Evolutionary conservation across 1,284 basidiomycete species (phyloP).

Genomic region (Testicularia cyperi): DNA sequence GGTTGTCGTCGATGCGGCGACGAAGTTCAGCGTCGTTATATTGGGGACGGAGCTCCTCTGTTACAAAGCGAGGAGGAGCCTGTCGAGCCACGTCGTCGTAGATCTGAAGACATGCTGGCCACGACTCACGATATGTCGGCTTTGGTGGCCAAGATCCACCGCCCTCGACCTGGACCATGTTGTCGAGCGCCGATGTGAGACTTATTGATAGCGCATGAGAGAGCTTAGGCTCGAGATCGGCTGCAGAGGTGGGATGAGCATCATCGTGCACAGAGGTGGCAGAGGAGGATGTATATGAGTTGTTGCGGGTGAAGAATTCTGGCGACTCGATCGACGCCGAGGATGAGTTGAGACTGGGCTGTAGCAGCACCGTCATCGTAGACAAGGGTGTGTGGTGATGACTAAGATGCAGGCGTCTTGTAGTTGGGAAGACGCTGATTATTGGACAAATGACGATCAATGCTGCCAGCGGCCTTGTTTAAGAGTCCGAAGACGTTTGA

Average conservation of each 20-base stretch:
- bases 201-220: constrained; percentile 10
- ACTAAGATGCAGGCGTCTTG: too few species aligned
- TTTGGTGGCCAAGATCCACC: constrained; percentile 35
- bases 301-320: constrained; percentile 14
- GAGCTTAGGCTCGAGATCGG: constrained; percentile 25
- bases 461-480: too few species aligned
- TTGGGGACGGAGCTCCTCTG: constrained; percentile 19
- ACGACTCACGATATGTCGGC: constrained; percentile 27
- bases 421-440: background rate
- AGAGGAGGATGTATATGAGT: constrained; percentile 25
- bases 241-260: constrained; percentile 3
- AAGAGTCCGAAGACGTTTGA: background rate
- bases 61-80: constrained; percentile 33
- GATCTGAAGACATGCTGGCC: constrained; percentile 25
- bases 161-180: constrained; percentile 29
- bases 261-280: constrained; percentile 32
- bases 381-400: background rate
- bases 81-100: constrained; percentile 23
- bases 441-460: too few species aligned
- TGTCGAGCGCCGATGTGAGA: constrained; percentile 14
- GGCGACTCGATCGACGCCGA: constrained; percentile 25
- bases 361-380: constrained; percentile 13
- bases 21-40: constrained; percentile 23
- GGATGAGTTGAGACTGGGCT: constrained; percentile 28
- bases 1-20: constrained; percentile 27